Evolutionary conservation across 1,139 yeast species (phyloP), one percentile per base, ranked within the genome.

Genomic region (Waltiozyma sp.): DNA sequence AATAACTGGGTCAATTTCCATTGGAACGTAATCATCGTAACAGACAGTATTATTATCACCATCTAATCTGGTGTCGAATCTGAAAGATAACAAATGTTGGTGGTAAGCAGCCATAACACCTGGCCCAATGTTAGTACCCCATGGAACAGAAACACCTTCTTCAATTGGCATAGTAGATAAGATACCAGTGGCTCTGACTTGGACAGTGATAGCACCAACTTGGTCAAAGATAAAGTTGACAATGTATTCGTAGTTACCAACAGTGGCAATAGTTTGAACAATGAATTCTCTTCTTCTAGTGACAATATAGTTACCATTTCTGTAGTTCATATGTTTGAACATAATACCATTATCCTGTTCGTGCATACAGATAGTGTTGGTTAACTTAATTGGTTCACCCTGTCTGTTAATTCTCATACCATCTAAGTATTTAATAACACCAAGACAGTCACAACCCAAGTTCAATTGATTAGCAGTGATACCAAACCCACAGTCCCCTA

Each of bases 401-500:
- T 69, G 66, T 40, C 74, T 69, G 56, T 77, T 72, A 48, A 75
- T 70, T 50, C 80, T 72, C 51, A 70, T 62, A 47, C 82, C 81
- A 58, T 84, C 89, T 58, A 85, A 64, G 68, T 86, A 86, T 61
- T 83, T 79, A 63, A 86, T 84, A 51, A 80, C 81, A 53, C 95
- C 95, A 46, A 86, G 73, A 70, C 95, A 86, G 68, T 86, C 95
- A 66, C 95, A 86, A 41, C 95, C 95, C 51, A 86, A 72, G 44
- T 67, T 70, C 59, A 86, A 74, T 48, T 75, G 75, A 67, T 86
- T 84, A 56, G 87, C 94, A 53, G 75, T 76, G 51, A 70, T 74
- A 61, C 95, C 95, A 53, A 86, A 87, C 23, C 95, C 95, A 68
- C 87, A 79, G 63, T 86, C 95, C 61, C 95, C 95, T 58, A 86